A percentile compares a stretch with the other conserved stretches of the same genome.
Conservation (phyloP, 2,329 filamentous ascomycete genomes). For the Beauveria asiatica region DNA sequence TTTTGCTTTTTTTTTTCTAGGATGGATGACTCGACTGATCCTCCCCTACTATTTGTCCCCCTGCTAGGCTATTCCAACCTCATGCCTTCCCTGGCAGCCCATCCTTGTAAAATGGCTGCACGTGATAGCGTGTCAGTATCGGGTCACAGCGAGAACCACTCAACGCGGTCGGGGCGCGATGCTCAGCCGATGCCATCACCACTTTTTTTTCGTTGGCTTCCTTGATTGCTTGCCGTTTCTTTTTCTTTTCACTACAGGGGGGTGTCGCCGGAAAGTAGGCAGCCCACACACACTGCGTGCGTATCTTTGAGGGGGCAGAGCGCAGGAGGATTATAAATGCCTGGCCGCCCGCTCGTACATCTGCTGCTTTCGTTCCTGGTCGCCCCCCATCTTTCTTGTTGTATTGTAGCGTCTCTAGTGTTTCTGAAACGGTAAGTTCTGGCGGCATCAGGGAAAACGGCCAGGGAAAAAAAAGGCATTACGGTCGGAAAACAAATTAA, state of each 20-base stretch:
- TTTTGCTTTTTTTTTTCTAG: neutral
- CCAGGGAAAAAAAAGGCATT: neutral
- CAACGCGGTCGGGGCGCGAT: conserved; percentile 3
- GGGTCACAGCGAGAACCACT: neutral
- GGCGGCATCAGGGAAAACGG: neutral
- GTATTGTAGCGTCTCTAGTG: neutral
- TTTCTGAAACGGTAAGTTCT: conserved; percentile 2
- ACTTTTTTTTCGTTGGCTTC: neutral
- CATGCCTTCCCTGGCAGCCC: neutral
- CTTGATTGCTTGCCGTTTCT: neutral
- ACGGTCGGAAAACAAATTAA: neutral
- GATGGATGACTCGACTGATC: conserved; percentile 6
- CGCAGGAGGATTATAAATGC: neutral
- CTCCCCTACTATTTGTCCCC: too few relatives aligned
- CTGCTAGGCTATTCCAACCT: neutral
- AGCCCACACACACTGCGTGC: conserved; percentile 2
- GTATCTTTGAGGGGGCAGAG: neutral
- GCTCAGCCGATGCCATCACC: conserved; percentile 2
- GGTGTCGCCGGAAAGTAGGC: neutral
- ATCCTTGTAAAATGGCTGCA: neutral
- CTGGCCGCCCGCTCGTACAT: neutral
- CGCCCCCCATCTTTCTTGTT: neutral
- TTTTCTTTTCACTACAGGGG: neutral
- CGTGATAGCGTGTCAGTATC: conserved; percentile 7
- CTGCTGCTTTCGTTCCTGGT: neutral